These are phyloP conservation scores for Penicillium sclerotigenum DNA, from an alignment of 2,329 filamentous ascomycete species.

Conservation along the genomic window DNA sequence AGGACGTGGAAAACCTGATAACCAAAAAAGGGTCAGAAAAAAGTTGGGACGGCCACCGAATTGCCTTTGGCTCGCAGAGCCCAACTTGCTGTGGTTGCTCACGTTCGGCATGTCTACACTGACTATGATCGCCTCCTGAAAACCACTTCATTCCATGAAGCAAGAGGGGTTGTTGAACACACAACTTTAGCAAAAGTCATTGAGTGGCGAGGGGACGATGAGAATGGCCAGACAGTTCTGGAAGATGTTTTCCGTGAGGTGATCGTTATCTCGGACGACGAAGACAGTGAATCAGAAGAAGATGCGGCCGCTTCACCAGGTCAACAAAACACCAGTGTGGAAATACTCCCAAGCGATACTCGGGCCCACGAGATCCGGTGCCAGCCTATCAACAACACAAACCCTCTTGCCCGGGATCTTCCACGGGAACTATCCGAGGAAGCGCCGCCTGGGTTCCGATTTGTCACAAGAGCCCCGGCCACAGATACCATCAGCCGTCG, in stretches of 20 bases:
- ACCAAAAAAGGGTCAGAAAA: slow-evolving; percentile 48
- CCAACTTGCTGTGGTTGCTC: slow-evolving; percentile 60
- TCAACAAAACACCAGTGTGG: slow-evolving; percentile 41
- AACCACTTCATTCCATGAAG: slow-evolving; percentile 52
- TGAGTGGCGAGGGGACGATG: slow-evolving; percentile 61
- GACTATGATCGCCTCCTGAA: slow-evolving; percentile 60
- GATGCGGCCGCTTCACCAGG: slow-evolving; percentile 26
- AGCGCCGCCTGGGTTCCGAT: slow-evolving; percentile 36
- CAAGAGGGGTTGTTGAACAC: slow-evolving; percentile 54
- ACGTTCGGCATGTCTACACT: slow-evolving; percentile 61
- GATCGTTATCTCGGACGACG: slow-evolving; percentile 62
- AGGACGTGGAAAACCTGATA: slow-evolving; percentile 16
- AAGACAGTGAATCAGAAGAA: slow-evolving; percentile 48
- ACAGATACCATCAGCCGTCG: slow-evolving; percentile 41
- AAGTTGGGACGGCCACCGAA: slow-evolving; percentile 56
- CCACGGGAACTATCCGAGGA: slow-evolving; percentile 35
- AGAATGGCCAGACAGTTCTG: slow-evolving; percentile 51
- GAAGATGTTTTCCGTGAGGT: slow-evolving; percentile 63
- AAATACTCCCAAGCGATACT: slow-evolving; percentile 42
- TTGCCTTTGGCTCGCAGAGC: slow-evolving; percentile 56
- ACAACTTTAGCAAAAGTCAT: slow-evolving; percentile 55
- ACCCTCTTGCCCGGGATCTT: slow-evolving; percentile 16
- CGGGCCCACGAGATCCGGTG: slow-evolving; percentile 36
- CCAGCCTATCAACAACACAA: slow-evolving; percentile 28
- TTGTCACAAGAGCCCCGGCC: slow-evolving; percentile 31